Percentiles rank a stretch among this genome's conserved stretches.
phyloP scores from a whole-genome alignment of 352 stramenopile genomes.

The Thalassiosira delicatula region DNA sequence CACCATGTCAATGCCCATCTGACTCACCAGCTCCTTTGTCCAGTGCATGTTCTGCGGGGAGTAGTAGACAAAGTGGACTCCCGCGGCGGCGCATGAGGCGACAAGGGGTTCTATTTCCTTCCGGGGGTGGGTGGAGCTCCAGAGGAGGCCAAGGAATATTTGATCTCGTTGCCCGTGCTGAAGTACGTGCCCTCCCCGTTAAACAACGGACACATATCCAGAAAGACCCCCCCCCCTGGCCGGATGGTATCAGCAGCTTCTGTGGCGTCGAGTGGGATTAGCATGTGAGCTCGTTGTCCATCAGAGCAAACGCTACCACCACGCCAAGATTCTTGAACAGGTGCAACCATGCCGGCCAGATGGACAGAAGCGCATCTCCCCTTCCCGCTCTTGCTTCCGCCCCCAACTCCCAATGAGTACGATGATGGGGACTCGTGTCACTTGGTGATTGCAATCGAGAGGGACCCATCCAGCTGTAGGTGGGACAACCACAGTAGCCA shows the following conservation, averaged over 20 bases:
- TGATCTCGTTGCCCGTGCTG: conserved; percentile 81
- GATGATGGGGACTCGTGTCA: background rate
- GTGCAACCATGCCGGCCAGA: conserved; percentile 74
- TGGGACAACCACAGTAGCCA: conserved; percentile 64
- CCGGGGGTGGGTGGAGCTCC: conserved; percentile 92
- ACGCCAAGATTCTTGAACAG: conserved; percentile 82
- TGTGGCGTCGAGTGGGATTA: conserved; percentile 79
- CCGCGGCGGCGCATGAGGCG: conserved; percentile 92
- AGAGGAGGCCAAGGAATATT: conserved; percentile 97
- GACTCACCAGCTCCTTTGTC: conserved; percentile 95
- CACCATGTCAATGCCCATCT: conserved; percentile 98
- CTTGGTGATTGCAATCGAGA: conserved; percentile 47
- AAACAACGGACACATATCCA: conserved; percentile 80
- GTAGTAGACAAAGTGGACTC: conserved; percentile 94
- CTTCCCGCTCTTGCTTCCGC: too few species aligned
- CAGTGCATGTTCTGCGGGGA: conserved; percentile 98
- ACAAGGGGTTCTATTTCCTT: conserved; percentile 94
- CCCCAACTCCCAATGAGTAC: too few species aligned
- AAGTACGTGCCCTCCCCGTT: conserved; percentile 51
- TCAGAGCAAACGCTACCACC: conserved; percentile 73
- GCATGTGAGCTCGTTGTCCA: conserved; percentile 84
- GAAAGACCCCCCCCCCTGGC: conserved; percentile 75
- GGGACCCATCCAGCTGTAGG: too few species aligned
- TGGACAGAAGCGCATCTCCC: conserved; percentile 56
- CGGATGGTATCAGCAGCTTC: conserved; percentile 82